Evolutionary conservation across 1,139 yeast species (phyloP).

Genomic region (Suhomyces choctaworum): DNA sequence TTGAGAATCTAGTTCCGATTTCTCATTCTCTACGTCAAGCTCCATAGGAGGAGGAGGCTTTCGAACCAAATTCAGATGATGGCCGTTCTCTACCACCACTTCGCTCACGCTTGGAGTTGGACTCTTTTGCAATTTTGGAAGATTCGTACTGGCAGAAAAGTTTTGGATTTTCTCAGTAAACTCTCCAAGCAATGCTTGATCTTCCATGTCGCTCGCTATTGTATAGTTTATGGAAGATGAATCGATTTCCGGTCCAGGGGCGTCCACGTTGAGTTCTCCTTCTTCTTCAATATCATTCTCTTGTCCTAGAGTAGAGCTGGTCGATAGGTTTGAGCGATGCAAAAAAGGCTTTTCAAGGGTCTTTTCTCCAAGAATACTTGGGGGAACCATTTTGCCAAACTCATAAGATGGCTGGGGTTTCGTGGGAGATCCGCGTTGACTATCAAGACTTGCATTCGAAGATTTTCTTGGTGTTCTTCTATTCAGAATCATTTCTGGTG

Average conservation of each 20-base stretch:
- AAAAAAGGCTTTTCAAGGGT: background rate
- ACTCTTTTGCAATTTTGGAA: slow-evolving; percentile 3
- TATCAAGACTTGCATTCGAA: slow-evolving; percentile 7
- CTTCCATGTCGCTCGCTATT: slow-evolving; percentile 9
- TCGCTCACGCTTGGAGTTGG: slow-evolving; percentile 9
- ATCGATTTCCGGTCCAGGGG: slow-evolving; percentile 6
- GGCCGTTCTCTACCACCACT: slow-evolving; percentile 1
- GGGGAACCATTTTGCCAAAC: slow-evolving; percentile 11
- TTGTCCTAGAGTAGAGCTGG: no score
- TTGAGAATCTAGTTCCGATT: background rate
- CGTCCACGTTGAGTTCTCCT: no score
- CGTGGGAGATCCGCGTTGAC: slow-evolving; percentile 3
- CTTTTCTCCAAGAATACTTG: background rate
- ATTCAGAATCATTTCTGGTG: slow-evolving; percentile 67
- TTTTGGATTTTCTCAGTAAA: slow-evolving; percentile 10
- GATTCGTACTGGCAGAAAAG: slow-evolving; percentile 5
- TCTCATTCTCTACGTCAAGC: background rate
- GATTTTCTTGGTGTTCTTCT: slow-evolving; percentile 44
- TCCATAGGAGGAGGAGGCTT: slow-evolving; percentile 21
- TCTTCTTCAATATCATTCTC: no score
- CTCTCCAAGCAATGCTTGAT: slow-evolving; percentile 7
- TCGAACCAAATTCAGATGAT: slow-evolving; percentile 8
- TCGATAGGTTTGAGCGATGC: no score
- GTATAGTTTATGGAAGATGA: slow-evolving; percentile 5
- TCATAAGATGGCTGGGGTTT: slow-evolving; percentile 17